A percentile compares a stretch with the other conserved stretches of the same genome.
Conservation (phyloP, 2,329 filamentous ascomycete species). For the Fusarium armeniacum region DNA sequence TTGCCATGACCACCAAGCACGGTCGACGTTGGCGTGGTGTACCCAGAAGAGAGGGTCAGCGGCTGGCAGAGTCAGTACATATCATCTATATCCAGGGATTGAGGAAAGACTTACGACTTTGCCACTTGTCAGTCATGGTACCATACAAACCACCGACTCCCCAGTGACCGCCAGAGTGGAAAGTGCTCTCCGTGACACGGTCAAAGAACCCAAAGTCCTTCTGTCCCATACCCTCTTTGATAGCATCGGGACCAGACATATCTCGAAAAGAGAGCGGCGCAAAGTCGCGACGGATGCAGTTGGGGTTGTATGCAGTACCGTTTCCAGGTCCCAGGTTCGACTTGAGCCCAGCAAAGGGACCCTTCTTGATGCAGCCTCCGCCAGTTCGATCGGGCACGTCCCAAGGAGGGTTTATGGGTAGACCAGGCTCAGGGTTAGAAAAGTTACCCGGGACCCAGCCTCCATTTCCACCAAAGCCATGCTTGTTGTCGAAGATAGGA, state of each 20-base stretch:
- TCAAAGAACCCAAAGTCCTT: slow-evolving; percentile 42
- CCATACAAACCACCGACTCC: slow-evolving; percentile 52
- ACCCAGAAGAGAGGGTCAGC: slow-evolving; percentile 51
- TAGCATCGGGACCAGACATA: slow-evolving; percentile 25
- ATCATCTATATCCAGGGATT: rapidly evolving
- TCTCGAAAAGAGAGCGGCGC: slow-evolving; percentile 31
- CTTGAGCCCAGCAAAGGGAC: slow-evolving; percentile 45
- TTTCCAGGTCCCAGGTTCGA: slow-evolving; percentile 28
- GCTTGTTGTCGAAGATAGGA: slow-evolving; percentile 51
- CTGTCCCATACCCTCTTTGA: slow-evolving; percentile 42
- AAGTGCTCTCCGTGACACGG: slow-evolving; percentile 38
- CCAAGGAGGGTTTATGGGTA: slow-evolving; percentile 36
- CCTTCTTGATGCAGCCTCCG: slow-evolving; percentile 46
- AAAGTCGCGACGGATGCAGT: slow-evolving; percentile 34
- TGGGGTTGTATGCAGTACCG: slow-evolving; percentile 17
- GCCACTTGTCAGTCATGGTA: slow-evolving; percentile 40
- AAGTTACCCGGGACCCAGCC: slow-evolving; percentile 37
- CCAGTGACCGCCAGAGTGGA: slow-evolving; percentile 50
- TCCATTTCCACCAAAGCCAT: slow-evolving; percentile 40
- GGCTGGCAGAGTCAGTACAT: slow-evolving; percentile 7
- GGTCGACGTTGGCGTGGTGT: slow-evolving; percentile 51
- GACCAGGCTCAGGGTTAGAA: slow-evolving; percentile 22
- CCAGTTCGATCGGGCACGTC: slow-evolving; percentile 38
- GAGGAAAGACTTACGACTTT: slow-evolving; percentile 10
- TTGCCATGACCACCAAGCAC: slow-evolving; percentile 47